phyloP scores from a whole-genome alignment of 257 asterid species.

The Solanum gandarillasii region DNA sequence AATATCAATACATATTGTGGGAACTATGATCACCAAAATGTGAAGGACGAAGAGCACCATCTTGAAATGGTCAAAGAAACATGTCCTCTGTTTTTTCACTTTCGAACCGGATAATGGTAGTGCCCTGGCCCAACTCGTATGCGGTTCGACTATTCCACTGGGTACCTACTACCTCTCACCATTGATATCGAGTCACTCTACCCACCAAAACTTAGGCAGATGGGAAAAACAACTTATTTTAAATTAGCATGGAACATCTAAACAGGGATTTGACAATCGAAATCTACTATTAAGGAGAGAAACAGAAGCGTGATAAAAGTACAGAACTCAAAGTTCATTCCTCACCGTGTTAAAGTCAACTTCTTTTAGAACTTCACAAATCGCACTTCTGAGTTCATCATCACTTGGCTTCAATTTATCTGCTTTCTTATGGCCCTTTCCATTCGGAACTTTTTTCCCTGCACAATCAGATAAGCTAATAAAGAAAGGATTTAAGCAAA shows the following conservation, averaged over 20 bases:
- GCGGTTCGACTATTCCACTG: not conserved
- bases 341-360: constrained; percentile 43
- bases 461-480: not conserved
- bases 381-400: constrained; percentile 20
- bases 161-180: not conserved
- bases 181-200: not conserved
- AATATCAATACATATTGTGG: not conserved
- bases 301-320: not conserved
- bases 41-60: not conserved
- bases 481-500: not conserved
- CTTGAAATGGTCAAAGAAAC: not conserved
- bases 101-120: not conserved
- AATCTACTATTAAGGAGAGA: not conserved
- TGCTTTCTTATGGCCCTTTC: constrained; percentile 16
- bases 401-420: constrained; percentile 24
- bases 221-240: not conserved
- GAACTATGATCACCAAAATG: not conserved
- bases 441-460: constrained; percentile 32
- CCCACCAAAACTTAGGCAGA: not conserved
- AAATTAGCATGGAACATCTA: not conserved
- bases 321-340: not conserved
- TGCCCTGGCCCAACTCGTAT: not conserved
- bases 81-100: not conserved
- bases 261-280: not conserved
- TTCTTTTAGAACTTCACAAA: constrained; percentile 30